Base-by-base conservation (phyloP, 345 rosid genomes). In the Pseudoturritis turrita region DNA sequence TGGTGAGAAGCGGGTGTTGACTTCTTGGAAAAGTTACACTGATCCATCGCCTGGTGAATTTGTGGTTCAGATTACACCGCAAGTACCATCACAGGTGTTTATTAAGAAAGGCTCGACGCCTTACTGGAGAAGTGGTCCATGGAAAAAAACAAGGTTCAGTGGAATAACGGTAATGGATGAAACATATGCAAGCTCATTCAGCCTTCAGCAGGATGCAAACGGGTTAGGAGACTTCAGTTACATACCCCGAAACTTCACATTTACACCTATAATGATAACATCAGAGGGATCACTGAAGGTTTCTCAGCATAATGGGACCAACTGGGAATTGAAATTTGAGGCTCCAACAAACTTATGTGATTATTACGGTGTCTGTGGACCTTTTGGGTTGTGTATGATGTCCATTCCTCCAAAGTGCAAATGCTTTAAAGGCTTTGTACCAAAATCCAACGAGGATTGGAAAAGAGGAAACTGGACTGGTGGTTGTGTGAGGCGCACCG, bases 21-120 rank as follows among this genome's bases (percentile, higher is more conserved):
- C 72, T 8, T 82, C 85, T 11, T 82, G 85, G 88, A 84, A 56
- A 60, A 70, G 73, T 53, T 7, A 13, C 3, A 19, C 33, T 0
- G 73, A 84, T 73, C 85, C 85, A 43, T 82, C 88, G 0, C 53
- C 73, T 1, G 88, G 88, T 3, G 68, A 80, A 4, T 78, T 37
- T 58, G 14, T 60, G 7, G 10, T 17, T 17, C 29, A 6, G 29
- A 10, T 80, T 0, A 72, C 78, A n/a, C 31, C 60, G 5, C 64
- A 25, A 65, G 82, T 73, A 7, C 78, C 79, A 31, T 76, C 84
- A 7, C 79, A 84, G 31, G 2, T 5, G 4, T 13, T 33, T 44
- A 46, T 56, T 11, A 55, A 35, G 39, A 44, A 18, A 64, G 83
- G 76, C 41, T 65, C 78, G 1, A 25, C n/a, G 11, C 53, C 46